phyloP scores from a whole-genome alignment of 139 green algal species.

The Asterochloris sp. region DNA sequence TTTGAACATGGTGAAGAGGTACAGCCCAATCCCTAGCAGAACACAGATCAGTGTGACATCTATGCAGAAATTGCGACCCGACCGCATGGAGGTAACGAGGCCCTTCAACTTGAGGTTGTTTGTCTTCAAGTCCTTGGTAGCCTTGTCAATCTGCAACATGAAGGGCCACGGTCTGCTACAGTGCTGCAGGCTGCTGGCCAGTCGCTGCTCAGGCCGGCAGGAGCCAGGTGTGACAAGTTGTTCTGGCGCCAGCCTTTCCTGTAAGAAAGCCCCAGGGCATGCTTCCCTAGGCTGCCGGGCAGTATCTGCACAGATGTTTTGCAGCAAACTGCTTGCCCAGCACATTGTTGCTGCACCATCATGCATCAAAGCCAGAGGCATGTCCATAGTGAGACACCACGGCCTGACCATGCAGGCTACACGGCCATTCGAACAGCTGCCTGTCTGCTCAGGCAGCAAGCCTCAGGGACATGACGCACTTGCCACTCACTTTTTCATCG shows the following conservation, averaged over 20 bases:
- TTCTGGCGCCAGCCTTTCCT: too few species aligned
- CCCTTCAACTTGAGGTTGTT: conserved; percentile 84
- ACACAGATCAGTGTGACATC: conserved; percentile 83
- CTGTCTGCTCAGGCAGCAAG: too few species aligned
- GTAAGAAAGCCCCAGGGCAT: too few species aligned
- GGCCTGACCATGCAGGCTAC: too few species aligned
- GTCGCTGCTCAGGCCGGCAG: neutral
- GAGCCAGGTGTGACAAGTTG: too few species aligned
- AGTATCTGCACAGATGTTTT: too few species aligned
- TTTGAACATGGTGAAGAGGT: conserved; percentile 68
- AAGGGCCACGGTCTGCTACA: neutral
- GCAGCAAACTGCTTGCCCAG: too few species aligned
- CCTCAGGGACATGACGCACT: too few species aligned
- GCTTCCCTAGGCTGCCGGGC: neutral
- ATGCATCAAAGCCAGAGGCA: too few species aligned
- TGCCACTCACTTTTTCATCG: conserved; percentile 44
- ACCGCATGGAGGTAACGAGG: conserved; percentile 70
- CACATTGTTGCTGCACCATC: too few species aligned
- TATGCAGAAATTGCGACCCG: conserved; percentile 77
- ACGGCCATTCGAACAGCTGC: too few species aligned
- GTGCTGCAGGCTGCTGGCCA: neutral
- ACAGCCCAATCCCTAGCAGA: conserved; percentile 70
- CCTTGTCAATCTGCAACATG: conserved; percentile 62
- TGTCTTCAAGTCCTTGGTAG: conserved; percentile 64
- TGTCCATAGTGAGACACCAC: too few species aligned